Conservation (phyloP, 768 basidiomycete genomes). For the Podaxis carcinomalis region DNA sequence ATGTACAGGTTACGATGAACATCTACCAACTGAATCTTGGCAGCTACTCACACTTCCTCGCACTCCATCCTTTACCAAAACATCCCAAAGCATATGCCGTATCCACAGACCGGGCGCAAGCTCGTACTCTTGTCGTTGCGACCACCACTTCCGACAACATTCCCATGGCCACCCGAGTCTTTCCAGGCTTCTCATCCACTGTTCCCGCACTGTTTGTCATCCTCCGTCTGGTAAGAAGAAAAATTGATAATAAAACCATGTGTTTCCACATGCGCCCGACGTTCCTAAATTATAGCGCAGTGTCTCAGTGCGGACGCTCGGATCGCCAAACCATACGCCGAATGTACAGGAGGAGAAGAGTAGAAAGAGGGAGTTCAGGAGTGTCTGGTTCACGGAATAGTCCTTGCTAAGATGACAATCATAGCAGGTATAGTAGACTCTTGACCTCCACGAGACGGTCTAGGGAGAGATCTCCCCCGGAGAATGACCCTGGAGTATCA, state of each 20-base stretch:
- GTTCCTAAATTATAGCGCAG: background rate
- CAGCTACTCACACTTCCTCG: background rate
- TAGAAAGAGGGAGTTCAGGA: constrained; percentile 36
- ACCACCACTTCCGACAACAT: constrained; percentile 26
- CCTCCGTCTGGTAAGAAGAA: constrained; percentile 30
- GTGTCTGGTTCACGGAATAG: constrained; percentile 48
- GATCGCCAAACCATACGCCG: constrained; percentile 34
- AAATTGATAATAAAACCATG: constrained; percentile 50
- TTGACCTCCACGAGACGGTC: constrained; percentile 41
- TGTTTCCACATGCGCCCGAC: constrained; percentile 34
- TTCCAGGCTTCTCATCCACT: constrained; percentile 19
- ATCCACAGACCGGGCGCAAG: constrained; percentile 22
- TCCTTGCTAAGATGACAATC: constrained; percentile 40
- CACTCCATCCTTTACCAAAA: background rate
- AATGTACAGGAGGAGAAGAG: constrained; percentile 42
- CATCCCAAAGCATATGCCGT: constrained; percentile 16
- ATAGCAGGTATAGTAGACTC: constrained; percentile 46
- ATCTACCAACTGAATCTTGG: background rate
- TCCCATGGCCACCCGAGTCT: constrained; percentile 11
- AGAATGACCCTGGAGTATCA: constrained; percentile 44
- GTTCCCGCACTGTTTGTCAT: constrained; percentile 17
- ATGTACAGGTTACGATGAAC: background rate
- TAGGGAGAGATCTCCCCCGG: constrained; percentile 45
- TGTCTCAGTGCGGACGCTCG: constrained; percentile 16
- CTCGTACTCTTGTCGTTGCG: constrained; percentile 20